These are phyloP conservation scores for Xylaria sp. DNA, from an alignment of 2,329 filamentous ascomycete species.

Conservation along the genomic window DNA sequence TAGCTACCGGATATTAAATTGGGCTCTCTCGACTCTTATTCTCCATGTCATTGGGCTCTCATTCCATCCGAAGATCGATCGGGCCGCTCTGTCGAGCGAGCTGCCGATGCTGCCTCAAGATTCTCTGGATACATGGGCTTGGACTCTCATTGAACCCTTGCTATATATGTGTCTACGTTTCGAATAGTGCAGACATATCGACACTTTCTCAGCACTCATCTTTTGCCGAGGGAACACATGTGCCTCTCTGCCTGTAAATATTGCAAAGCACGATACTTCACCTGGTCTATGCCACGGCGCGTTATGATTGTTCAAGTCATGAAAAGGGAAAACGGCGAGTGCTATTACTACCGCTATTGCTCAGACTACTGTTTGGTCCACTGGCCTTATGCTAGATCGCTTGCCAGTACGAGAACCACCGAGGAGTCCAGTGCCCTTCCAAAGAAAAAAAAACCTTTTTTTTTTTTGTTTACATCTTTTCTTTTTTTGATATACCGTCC, in stretches of 20 bases:
- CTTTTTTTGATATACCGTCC: conserved; percentile 18
- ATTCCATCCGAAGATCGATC: conserved; percentile 49
- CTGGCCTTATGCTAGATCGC: conserved; percentile 26
- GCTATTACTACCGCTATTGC: conserved; percentile 32
- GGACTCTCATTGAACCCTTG: neutral
- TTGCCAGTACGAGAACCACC: conserved; percentile 35
- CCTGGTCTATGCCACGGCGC: neutral
- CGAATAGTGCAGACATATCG: conserved; percentile 11
- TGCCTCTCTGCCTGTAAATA: too few species aligned
- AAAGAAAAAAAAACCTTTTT: conserved; percentile 33
- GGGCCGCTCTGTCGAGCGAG: neutral
- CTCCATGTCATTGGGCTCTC: conserved; percentile 49
- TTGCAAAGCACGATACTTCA: too few species aligned
- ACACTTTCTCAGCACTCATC: neutral
- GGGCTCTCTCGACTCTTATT: conserved; percentile 35
- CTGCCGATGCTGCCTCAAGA: neutral
- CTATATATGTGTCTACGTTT: conserved; percentile 13
- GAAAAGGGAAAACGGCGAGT: conserved; percentile 37
- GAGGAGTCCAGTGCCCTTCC: conserved; percentile 37
- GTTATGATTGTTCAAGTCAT: neutral
- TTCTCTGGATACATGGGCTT: conserved; percentile 7
- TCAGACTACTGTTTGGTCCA: conserved; percentile 41
- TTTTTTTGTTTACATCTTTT: conserved; percentile 26
- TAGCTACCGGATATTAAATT: conserved; percentile 37
- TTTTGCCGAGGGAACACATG: too few species aligned